phyloP scores from a whole-genome alignment of 495 filamentous ascomycete genomes.

The Penicillium cataractarum region DNA sequence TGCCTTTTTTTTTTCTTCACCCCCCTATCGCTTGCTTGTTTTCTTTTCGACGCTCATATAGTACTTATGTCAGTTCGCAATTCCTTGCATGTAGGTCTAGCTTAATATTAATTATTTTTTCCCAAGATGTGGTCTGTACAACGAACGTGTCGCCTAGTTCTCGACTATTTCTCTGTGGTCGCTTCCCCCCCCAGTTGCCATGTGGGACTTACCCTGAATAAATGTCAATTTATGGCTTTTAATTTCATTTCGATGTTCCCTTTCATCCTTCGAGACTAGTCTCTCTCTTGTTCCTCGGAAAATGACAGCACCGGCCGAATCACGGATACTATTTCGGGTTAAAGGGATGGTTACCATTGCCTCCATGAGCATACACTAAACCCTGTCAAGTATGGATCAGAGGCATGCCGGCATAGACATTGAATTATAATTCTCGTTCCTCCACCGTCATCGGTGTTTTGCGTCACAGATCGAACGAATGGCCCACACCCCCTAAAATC shows the following conservation, averaged over 20 bases:
- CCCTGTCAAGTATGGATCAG: constrained; percentile 26
- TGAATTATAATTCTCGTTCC: neutral
- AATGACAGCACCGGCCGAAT: constrained; percentile 29
- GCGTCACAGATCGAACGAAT: constrained; percentile 24
- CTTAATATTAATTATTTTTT: neutral
- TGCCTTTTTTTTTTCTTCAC: neutral
- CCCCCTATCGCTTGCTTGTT: neutral
- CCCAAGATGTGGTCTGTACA: neutral
- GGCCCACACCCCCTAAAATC: constrained; percentile 8
- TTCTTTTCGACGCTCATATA: neutral
- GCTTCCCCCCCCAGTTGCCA: neutral
- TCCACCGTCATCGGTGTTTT: constrained; percentile 18
- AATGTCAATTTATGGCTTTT: constrained; percentile 7
- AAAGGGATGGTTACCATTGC: neutral
- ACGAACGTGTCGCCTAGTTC: constrained; percentile 10
- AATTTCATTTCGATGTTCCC: neutral
- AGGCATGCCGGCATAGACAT: neutral
- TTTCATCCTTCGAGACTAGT: constrained; percentile 17
- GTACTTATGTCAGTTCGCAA: neutral
- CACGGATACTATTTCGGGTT: neutral
- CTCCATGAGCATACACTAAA: constrained; percentile 10
- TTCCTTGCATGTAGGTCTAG: neutral
- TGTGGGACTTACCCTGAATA: neutral
- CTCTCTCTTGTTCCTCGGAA: constrained; percentile 27
- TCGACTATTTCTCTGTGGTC: neutral